A percentile compares a stretch with the other conserved stretches of the same genome.
These are phyloP conservation scores for Lanzia echinophila DNA, from an alignment of 2,329 filamentous ascomycete genomes.

Conservation along the genomic window DNA sequence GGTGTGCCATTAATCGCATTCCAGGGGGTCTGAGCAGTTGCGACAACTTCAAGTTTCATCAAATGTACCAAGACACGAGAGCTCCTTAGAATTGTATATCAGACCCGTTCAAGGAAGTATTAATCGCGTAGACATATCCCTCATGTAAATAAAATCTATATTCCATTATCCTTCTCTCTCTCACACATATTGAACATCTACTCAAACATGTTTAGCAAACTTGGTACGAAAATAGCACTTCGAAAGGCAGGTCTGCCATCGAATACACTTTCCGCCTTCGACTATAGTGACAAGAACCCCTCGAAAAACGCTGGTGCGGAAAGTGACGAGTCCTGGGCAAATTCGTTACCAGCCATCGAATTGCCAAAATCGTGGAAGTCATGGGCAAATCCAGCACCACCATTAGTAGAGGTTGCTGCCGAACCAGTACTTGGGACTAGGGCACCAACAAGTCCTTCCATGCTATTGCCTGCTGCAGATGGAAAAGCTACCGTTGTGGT, in stretches of 20 bases:
- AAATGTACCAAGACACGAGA: background rate
- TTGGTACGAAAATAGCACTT: constrained; percentile 29
- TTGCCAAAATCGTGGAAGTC: constrained; percentile 25
- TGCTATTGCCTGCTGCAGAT: constrained; percentile 39
- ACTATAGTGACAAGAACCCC: constrained; percentile 8
- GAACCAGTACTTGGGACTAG: constrained; percentile 20
- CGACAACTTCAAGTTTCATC: constrained; percentile 5
- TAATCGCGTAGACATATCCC: background rate
- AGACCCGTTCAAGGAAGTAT: background rate
- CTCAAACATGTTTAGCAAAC: constrained; percentile 26
- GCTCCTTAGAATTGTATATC: background rate
- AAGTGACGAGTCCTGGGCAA: constrained; percentile 18
- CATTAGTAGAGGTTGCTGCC: constrained; percentile 22
- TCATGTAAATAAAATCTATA: background rate
- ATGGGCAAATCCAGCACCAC: constrained; percentile 26
- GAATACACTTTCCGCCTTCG: constrained; percentile 17
- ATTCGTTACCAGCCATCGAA: constrained; percentile 25
- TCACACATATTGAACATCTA: background rate
- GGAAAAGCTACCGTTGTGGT: constrained; percentile 53
- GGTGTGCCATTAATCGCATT: background rate
- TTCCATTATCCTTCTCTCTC: background rate
- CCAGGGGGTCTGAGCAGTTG: constrained; percentile 2
- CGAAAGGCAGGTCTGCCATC: constrained; percentile 28
- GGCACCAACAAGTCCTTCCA: constrained; percentile 18
- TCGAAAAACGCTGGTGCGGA: constrained; percentile 10